These are phyloP conservation scores for Diplocarpon rosae DNA, from an alignment of 2,329 filamentous ascomycete genomes.

Conservation along the genomic window DNA sequence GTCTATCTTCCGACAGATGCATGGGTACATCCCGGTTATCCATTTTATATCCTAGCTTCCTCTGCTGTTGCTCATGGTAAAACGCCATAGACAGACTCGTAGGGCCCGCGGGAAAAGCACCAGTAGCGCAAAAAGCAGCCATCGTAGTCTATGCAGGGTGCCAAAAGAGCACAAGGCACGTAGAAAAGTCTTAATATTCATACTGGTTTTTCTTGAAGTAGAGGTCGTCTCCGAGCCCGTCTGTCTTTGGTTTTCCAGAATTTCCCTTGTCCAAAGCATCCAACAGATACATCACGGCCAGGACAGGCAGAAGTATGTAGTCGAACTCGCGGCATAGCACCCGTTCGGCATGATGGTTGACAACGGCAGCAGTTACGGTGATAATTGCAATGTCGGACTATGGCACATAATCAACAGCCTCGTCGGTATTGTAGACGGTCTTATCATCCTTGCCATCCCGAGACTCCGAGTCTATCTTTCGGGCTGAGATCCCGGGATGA, in stretches of 20 bases:
- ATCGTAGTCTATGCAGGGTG: slow-evolving; percentile 53
- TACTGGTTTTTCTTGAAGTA: slow-evolving; percentile 52
- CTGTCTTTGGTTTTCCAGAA: slow-evolving; percentile 45
- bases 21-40: slow-evolving; percentile 41
- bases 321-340: slow-evolving; percentile 44
- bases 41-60: slow-evolving; percentile 19
- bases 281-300: slow-evolving; percentile 43
- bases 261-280: slow-evolving; percentile 41
- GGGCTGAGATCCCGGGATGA: slow-evolving; percentile 3
- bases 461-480: slow-evolving; percentile 21
- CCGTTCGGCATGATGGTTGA: slow-evolving; percentile 36
- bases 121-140: slow-evolving; percentile 51
- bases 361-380: slow-evolving; percentile 14
- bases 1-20: slow-evolving; percentile 42
- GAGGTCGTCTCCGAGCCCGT: slow-evolving; percentile 34
- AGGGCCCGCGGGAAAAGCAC: slow-evolving; percentile 41
- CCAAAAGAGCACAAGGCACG: slow-evolving; percentile 61
- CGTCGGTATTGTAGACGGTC: slow-evolving; percentile 1
- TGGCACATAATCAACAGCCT: slow-evolving; percentile 2
- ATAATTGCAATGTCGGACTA: slow-evolving; percentile 4
- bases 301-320: slow-evolving; percentile 39
- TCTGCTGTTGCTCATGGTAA: slow-evolving; percentile 31
- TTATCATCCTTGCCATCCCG: slow-evolving; percentile 11
- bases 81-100: slow-evolving; percentile 52
- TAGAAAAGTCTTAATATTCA: slow-evolving; percentile 67